Conservation (phyloP, 192 early-diverging fungal genomes). For the Coemansia sp. region DNA sequence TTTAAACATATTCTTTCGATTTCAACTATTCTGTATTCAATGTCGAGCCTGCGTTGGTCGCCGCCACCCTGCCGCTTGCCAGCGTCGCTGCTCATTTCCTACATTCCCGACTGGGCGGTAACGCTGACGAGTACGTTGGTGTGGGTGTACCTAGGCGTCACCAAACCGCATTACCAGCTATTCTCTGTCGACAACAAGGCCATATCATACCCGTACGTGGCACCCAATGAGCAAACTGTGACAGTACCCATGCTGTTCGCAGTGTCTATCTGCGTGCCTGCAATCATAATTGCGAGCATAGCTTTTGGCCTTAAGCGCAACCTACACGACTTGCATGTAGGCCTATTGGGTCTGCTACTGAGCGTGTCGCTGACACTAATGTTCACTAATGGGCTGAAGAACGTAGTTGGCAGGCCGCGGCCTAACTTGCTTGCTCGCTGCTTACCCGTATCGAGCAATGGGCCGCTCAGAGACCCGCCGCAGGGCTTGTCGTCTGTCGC, state of each 20-base stretch:
- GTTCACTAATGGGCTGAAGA: conserved; percentile 60
- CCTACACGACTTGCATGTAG: conserved; percentile 55
- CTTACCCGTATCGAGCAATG: conserved; percentile 22
- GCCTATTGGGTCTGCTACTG: conserved; percentile 55
- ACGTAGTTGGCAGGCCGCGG: conserved; percentile 62
- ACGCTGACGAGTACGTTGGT: conserved; percentile 58
- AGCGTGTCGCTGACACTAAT: conserved; percentile 55
- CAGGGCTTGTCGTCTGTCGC: conserved; percentile 62
- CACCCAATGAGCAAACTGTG: conserved; percentile 44
- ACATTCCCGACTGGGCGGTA: conserved; percentile 59
- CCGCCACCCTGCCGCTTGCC: conserved; percentile 13
- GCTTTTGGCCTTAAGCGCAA: conserved; percentile 34
- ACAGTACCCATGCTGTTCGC: conserved; percentile 43
- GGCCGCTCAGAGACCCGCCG: conserved; percentile 51
- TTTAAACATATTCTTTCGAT: not conserved
- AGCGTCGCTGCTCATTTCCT: conserved; percentile 25
- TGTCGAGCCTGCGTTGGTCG: conserved; percentile 13
- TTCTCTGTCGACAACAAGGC: conserved; percentile 73
- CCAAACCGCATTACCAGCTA: conserved; percentile 67
- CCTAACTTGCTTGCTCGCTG: conserved; percentile 67
- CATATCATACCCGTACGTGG: conserved; percentile 64
- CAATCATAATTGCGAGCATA: conserved; percentile 18
- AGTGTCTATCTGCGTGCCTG: conserved; percentile 36
- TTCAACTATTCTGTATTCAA: conserved; percentile 3
- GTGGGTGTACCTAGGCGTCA: conserved; percentile 62